Conservation (phyloP, 306 rosid genomes). For the Gastrolobium villosum region DNA sequence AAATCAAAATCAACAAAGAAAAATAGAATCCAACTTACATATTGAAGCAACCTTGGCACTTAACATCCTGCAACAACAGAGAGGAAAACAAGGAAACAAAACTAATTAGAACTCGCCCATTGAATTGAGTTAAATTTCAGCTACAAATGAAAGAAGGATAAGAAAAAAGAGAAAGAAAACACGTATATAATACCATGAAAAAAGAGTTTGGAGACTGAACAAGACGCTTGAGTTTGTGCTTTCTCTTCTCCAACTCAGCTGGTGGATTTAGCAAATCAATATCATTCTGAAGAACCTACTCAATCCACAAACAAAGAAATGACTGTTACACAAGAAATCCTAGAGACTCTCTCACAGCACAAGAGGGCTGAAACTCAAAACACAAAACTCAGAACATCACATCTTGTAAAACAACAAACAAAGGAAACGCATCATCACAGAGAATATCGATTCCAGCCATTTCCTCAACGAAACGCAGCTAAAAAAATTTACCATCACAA, state of each 20-base stretch:
- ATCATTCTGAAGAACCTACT: slow-evolving; percentile 66
- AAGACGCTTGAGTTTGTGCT: slow-evolving; percentile 67
- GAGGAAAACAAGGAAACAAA: background rate
- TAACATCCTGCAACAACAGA: slow-evolving; percentile 56
- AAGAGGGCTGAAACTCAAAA: background rate
- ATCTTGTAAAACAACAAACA: background rate
- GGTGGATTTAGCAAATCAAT: slow-evolving; percentile 66
- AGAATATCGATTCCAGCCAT: background rate
- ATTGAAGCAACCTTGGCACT: slow-evolving; percentile 69
- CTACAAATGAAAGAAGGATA: background rate
- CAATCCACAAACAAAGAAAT: background rate
- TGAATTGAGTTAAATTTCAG: background rate
- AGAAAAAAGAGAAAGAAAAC: background rate
- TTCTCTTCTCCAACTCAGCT: slow-evolving; percentile 61
- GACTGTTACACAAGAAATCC: background rate
- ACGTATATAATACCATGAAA: slow-evolving; percentile 54
- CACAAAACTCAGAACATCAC: background rate
- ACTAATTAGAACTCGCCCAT: background rate
- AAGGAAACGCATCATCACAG: background rate
- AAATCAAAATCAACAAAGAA: background rate
- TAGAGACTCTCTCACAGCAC: background rate
- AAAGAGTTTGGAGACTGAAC: slow-evolving; percentile 67
- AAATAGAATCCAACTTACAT: slow-evolving; percentile 51
- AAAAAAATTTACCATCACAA: background rate
- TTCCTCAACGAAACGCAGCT: background rate